Evolutionary conservation across 2,329 filamentous ascomycete genomes (phyloP).

Genomic region (Scedosporium dehoogii): DNA sequence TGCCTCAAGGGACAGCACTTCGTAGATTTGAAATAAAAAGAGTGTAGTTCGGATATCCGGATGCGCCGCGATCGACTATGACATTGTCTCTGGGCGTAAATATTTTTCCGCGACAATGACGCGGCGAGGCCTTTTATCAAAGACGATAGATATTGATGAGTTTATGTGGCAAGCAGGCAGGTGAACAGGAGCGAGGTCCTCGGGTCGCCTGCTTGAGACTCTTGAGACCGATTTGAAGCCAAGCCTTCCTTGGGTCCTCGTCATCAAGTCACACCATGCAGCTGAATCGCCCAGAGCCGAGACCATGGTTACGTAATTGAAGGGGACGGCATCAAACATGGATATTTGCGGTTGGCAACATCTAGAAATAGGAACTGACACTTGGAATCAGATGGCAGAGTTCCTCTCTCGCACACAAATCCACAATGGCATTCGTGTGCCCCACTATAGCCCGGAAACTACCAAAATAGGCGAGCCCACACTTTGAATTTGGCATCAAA

Average conservation of each 20-base stretch:
- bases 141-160: background rate
- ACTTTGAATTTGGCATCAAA: slow-evolving; percentile 18
- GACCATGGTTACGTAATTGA: background rate
- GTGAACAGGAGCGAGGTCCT: background rate
- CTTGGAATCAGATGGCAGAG: background rate
- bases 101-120: background rate
- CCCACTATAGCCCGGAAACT: slow-evolving; percentile 3
- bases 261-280: background rate
- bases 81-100: background rate
- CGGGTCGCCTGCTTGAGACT: background rate
- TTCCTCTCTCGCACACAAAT: background rate
- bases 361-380: background rate
- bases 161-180: background rate
- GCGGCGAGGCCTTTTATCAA: background rate
- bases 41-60: background rate
- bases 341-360: too few species aligned
- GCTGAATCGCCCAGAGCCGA: background rate
- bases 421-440: background rate
- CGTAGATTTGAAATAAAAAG: background rate
- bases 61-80: background rate
- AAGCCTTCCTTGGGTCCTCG: background rate
- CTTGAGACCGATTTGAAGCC: background rate
- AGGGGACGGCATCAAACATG: background rate
- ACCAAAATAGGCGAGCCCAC: slow-evolving; percentile 29
- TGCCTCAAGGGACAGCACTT: background rate